Percentiles rank a stretch among this genome's conserved stretches.
Conservation (phyloP, 169 alveolate species). For the Plasmodium yoelii region DNA sequence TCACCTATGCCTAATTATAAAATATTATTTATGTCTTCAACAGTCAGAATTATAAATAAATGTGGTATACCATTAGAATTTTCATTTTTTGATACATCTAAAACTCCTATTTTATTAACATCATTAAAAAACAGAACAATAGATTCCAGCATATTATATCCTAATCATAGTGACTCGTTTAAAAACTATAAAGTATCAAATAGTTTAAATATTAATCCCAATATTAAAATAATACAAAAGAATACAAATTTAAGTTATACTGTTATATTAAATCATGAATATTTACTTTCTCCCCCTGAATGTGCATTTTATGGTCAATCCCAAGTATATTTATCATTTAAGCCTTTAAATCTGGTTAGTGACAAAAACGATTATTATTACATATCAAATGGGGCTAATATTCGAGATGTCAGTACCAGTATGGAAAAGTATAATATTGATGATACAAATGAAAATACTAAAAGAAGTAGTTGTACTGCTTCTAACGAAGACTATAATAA, state of each 20-base stretch:
- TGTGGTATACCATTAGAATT: slow-evolving; percentile 89
- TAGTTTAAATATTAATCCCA: slow-evolving; percentile 66
- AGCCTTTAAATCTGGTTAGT: slow-evolving; percentile 51
- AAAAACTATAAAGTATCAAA: slow-evolving; percentile 69
- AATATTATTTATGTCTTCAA: slow-evolving; percentile 86
- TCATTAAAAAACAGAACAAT: slow-evolving; percentile 80
- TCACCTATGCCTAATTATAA: slow-evolving; percentile 90
- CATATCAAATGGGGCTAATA: not conserved
- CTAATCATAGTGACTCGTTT: slow-evolving; percentile 68
- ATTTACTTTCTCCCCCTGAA: slow-evolving; percentile 76
- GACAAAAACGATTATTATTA: slow-evolving; percentile 38
- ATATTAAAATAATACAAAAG: slow-evolving; percentile 58
- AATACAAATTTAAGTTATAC: slow-evolving; percentile 68
- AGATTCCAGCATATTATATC: slow-evolving; percentile 76
- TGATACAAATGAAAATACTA: not conserved
- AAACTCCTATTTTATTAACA: slow-evolving; percentile 81
- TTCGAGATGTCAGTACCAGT: not conserved
- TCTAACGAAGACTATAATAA: not conserved
- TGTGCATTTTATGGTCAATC: slow-evolving; percentile 73
- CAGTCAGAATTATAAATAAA: slow-evolving; percentile 85
- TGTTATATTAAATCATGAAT: slow-evolving; percentile 74
- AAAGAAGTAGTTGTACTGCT: not conserved
- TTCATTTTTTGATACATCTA: slow-evolving; percentile 82
- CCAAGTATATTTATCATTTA: slow-evolving; percentile 64
- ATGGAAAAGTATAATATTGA: not conserved